These are phyloP conservation scores for Populus tomentosa DNA, from an alignment of 441 rosid species.

Conservation along the genomic window DNA sequence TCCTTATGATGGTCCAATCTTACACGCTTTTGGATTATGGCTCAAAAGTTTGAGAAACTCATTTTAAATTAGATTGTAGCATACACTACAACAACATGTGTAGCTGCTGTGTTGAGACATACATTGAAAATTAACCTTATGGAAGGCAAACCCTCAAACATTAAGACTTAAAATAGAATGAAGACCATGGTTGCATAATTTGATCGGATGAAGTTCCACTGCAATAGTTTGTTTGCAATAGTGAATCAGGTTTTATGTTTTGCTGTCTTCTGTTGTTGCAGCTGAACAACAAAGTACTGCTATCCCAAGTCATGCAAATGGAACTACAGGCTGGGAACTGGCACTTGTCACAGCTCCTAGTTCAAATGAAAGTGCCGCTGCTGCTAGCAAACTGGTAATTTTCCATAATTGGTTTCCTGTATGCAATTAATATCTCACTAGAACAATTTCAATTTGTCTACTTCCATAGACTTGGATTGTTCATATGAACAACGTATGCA, in stretches of 20 bases:
- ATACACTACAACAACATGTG: too few species aligned
- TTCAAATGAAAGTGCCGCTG: constrained; percentile 59
- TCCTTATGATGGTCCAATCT: not conserved
- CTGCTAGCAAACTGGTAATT: constrained; percentile 75
- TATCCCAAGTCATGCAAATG: constrained; percentile 39
- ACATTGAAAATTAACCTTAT: not conserved
- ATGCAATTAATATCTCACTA: not conserved
- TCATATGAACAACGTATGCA: not conserved
- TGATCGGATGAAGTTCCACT: not conserved
- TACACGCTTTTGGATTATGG: not conserved
- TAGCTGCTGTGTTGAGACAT: not conserved
- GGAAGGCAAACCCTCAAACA: not conserved
- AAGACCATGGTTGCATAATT: not conserved
- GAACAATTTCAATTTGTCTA: not conserved
- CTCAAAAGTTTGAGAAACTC: not conserved
- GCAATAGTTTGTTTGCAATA: not conserved
- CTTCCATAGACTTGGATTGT: not conserved
- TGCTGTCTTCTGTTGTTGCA: constrained; percentile 28
- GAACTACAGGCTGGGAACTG: constrained; percentile 77
- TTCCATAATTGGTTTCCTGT: not conserved
- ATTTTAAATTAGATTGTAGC: not conserved
- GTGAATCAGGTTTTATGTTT: constrained; percentile 2
- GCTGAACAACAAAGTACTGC: constrained; percentile 51
- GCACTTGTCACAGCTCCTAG: constrained; percentile 90
- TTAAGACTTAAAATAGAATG: not conserved